Conservation (phyloP, 805 yeast genomes). For the Candida tallmaniae region DNA sequence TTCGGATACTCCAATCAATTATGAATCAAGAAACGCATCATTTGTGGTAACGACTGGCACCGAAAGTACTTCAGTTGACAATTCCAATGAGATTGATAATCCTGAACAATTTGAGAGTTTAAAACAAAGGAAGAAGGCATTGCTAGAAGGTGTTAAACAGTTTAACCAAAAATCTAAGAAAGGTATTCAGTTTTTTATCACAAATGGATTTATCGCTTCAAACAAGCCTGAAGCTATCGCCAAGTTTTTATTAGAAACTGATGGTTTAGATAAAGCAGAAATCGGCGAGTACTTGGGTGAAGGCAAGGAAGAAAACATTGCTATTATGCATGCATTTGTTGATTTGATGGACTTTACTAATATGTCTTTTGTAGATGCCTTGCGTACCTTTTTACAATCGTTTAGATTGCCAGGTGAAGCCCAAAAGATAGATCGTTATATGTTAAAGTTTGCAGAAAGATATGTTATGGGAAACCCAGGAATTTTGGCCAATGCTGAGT, state of each 20-base stretch:
- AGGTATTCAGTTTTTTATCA: conserved; percentile 63
- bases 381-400: conserved; percentile 77
- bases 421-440: conserved; percentile 92
- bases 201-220: conserved; percentile 57
- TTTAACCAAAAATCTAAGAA: conserved; percentile 84
- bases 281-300: conserved; percentile 94
- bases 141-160: conserved; percentile 69
- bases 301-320: conserved; percentile 70
- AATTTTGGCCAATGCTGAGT: conserved; percentile 87
- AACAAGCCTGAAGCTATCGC: conserved; percentile 71
- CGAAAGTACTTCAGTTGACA: conserved; percentile 8
- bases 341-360: conserved; percentile 76
- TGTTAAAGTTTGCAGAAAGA: conserved; percentile 95
- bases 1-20: conserved; percentile 21
- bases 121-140: conserved; percentile 77
- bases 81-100: conserved; percentile 51
- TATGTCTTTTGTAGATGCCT: conserved; percentile 73
- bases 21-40: conserved; percentile 21
- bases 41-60: conserved; percentile 17
- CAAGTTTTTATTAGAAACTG: conserved; percentile 60
- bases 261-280: conserved; percentile 74
- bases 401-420: conserved; percentile 98
- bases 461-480: conserved; percentile 84
- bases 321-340: conserved; percentile 90
- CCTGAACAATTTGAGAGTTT: conserved; percentile 81